phyloP scores from a whole-genome alignment of 2,329 filamentous ascomycete genomes.

The Colletotrichum sansevieriae region DNA sequence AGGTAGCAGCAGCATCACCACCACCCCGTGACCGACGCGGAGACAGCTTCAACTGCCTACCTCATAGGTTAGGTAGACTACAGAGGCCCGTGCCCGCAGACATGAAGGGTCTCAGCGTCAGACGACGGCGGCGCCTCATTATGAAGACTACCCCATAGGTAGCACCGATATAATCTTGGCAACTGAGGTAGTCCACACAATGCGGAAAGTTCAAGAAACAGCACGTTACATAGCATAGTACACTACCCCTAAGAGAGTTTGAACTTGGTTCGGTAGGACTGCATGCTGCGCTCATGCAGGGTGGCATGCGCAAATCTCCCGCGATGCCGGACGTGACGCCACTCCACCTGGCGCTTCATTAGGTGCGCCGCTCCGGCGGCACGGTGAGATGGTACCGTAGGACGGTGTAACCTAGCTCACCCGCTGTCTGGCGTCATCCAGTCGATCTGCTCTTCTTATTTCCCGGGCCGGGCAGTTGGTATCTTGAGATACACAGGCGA shows the following conservation, averaged over 20 bases:
- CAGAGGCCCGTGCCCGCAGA: background rate
- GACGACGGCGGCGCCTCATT: conserved; percentile 25
- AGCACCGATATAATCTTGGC: background rate
- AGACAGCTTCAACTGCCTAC: too few species aligned
- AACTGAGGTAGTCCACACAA: background rate
- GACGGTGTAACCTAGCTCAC: background rate
- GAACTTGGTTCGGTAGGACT: background rate
- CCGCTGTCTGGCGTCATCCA: background rate
- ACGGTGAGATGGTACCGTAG: background rate
- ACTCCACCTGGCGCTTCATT: conserved; percentile 16
- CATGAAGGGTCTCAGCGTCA: conserved; percentile 29
- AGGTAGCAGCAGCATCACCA: too few species aligned
- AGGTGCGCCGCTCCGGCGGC: conserved; percentile 12
- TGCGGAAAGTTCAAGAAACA: too few species aligned
- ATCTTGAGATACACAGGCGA: too few species aligned
- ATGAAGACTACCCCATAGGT: background rate
- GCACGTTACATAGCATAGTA: too few species aligned
- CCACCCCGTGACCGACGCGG: too few species aligned
- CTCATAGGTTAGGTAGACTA: too few species aligned
- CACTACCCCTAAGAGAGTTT: background rate
- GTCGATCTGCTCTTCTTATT: background rate
- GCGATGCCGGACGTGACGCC: conserved; percentile 20
- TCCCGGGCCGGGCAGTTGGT: too few species aligned
- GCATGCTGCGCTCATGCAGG: conserved; percentile 5
- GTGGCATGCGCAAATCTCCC: conserved; percentile 7